Base-by-base conservation (phyloP, 2,329 filamentous ascomycete species). In the Aspergillus sp. region DNA sequence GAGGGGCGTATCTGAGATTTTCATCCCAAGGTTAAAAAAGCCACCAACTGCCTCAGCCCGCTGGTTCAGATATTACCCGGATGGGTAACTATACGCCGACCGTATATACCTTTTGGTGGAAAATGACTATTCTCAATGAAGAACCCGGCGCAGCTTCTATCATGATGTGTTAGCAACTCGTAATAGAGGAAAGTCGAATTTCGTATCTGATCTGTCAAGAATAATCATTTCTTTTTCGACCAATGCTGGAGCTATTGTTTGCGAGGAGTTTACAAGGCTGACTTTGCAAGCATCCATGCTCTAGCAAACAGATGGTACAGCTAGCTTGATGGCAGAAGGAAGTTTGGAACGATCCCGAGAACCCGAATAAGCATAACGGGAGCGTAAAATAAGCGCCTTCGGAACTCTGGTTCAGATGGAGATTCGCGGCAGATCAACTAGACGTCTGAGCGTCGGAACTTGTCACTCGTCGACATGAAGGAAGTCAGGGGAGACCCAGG, bases 331-430 rank as follows among this genome's bases (percentile, higher is more conserved):
- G 27, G 27, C 27, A 30, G 27, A 30, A 9, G 37, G 34, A 45
- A 54, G 34, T 49, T 52, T 53, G 55, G 55, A 50, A 53, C 52
- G 47, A 42, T 41, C 52, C 51, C 56, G 39, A 64, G 58, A 57
- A 27, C 49, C 46, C 44, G 61, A 63, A 67, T 66, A 67, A 67
- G 63, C 63, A 65, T 67, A 67, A 66, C 58, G 49, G 59, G 63
- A 66, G 62, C 62, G 63, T 61, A 60, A 30, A 59, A 56, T 61
- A 65, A 63, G 61, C 63, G 63, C 55, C 40, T 34, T 41, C 40
- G 42, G 40, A 64, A 64, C 63, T 66, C 50, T 63, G 64, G 64
- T 66, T 63, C 64, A 37, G 45, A 62, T 64, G 63, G 64, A 50
- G 61, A 66, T 61, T 46, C 34, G 56, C 48, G 54, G 51, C 56